Evolutionary conservation across 805 yeast genomes (phyloP), one percentile per base, ranked within the genome.

Genomic region (Priceomyces fermenticarens): DNA sequence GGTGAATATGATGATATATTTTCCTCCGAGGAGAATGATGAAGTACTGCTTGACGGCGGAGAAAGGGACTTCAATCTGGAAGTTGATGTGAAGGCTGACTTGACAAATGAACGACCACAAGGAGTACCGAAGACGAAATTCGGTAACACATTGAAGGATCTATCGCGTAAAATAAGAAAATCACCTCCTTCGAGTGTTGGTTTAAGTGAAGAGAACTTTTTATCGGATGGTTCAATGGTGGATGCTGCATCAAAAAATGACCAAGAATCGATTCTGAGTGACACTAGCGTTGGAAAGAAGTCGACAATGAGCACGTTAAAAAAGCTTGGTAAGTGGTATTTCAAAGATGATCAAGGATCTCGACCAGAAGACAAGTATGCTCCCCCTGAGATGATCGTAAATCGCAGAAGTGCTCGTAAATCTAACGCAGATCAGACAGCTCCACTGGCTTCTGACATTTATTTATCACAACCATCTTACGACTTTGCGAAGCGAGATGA

Each of bases 271-370:
- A 36, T 35, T 15, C 38, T 42, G 9, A 20, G 40, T 26, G 39
- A 36, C 14, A 16, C 35, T 28, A 48, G 34, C 14, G 31, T 44
- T 4, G 42, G 47, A 14, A 53, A 50, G 16, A 49, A 52, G 6
- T 31, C 51, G 1, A 50, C 62, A 8, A 50, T 54, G 30, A 60
- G 53, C 33, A 62, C 87, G 0, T 61, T 82, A 35, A 75, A 71
- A 43, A 84, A 79, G 51, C 58, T 85, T 6, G 86, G 85, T 1
- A 81, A 76, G 46, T 83, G 91, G 88, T 85, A 85, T 49, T 72
- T 71, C 39, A 78, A 72, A 28, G 75, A 75, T 41, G 75, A 67
- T 15, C 55, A 37, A 36, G 17, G 23, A 35, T 11, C 38, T 2
- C 42, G 43, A 12, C 53, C 47, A 10, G 41, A 45, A 12, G 49